Base-by-base conservation (phyloP, 352 stramenopile species). In the Pythium insidiosum region DNA sequence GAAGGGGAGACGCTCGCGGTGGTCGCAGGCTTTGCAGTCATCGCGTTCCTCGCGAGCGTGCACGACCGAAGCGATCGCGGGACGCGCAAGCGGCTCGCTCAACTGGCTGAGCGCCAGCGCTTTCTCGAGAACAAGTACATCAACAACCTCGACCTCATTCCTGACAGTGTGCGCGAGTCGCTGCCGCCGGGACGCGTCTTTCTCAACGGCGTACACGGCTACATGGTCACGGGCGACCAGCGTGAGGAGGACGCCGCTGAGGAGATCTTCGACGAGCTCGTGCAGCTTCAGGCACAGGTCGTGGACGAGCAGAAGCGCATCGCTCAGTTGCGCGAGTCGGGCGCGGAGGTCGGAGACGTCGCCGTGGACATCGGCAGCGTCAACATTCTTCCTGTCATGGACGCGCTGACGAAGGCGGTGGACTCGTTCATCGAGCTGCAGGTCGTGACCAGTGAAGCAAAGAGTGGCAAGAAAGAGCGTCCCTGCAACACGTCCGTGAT, bases 91-190 rank as follows among this genome's bases (percentile, higher is more conserved):
- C 53, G 47, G 15, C 47, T 88, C 9, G 35, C 43, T 19, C 45
- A 36, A 10, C 36, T 56, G 10, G 15, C 23, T 10, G 23, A 49
- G 12, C 47, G 50, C 7, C 60, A 74, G 42, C 39, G 54, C 16
- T 75, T 74, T 23, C 53, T 90, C 1, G 59, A 71, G 36, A 63
- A 70, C 57, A 84, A 80, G 53, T 88, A 82, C 43, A 51, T 90
- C 15, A 58, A 69, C 23, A 66, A 71, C 35, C 43, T 79, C 38
- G 60, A 82, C 38, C 47, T 43, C 28, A 43, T 65, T n/a, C 11
- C 56, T 4, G 50, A 67, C 21, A 33, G 37, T 0, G 39, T 73
- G 19, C 62, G 57, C 24, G 54, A 64, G 3, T 34, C 44, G 2
- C 50, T 84, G 5, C 56, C 70, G 18, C 19, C 38, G 0, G 78